phyloP scores from a whole-genome alignment of 31 red algal genomes.

The Pterothamnion heteromorphum region DNA sequence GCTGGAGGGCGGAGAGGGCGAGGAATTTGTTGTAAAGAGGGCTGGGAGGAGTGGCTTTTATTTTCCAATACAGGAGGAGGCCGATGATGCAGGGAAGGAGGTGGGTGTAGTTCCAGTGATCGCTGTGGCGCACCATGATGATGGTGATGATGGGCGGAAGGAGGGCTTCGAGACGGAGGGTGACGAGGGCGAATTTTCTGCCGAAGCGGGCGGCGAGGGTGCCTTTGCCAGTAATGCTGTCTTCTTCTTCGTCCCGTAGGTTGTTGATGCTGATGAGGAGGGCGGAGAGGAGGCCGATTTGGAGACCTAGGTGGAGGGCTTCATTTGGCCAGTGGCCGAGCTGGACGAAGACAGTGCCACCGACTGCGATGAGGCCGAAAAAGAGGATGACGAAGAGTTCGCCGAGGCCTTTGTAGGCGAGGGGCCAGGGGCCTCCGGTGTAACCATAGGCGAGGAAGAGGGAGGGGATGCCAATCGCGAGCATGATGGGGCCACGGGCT shows the following conservation, averaged over 20 bases:
- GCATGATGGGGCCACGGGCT: too few relatives aligned
- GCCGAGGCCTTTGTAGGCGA: too few relatives aligned
- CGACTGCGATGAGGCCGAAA: too few relatives aligned
- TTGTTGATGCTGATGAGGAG: not conserved
- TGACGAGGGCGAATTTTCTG: not conserved
- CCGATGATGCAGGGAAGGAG: not conserved
- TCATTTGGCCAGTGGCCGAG: not conserved
- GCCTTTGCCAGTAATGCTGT: not conserved
- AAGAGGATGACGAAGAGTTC: too few relatives aligned
- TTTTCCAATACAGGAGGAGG: not conserved
- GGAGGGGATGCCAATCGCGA: too few relatives aligned
- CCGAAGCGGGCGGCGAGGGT: not conserved
- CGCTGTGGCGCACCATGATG: not conserved
- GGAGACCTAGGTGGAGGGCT: not conserved
- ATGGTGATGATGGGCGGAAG: not conserved
- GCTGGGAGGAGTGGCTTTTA: not conserved
- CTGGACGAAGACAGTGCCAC: not conserved
- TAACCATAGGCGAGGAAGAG: too few relatives aligned
- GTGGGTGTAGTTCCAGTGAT: not conserved
- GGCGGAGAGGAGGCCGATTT: not conserved
- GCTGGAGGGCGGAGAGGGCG: not conserved
- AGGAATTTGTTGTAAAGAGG: not conserved
- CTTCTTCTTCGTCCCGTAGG: not conserved
- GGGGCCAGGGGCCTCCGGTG: too few relatives aligned
- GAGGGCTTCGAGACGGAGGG: not conserved